Evolutionary conservation across 2,329 filamentous ascomycete genomes (phyloP).

Genomic region (Xylaria sp.): DNA sequence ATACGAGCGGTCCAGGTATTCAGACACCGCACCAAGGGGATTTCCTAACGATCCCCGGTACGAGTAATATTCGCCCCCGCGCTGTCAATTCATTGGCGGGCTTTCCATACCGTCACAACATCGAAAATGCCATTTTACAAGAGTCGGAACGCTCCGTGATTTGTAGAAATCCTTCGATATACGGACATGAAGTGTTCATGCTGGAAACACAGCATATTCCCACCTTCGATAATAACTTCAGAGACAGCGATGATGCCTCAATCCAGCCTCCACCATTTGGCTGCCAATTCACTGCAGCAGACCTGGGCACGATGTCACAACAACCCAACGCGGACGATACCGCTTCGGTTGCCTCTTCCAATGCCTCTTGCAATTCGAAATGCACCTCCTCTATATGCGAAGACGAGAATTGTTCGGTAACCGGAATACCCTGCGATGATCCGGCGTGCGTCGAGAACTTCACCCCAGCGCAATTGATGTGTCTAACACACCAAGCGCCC

Average conservation of each 20-base stretch:
- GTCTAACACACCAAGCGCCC: conserved; percentile 1
- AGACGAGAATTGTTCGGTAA: conserved; percentile 44
- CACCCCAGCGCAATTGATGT: conserved; percentile 16
- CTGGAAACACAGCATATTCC: conserved; percentile 1
- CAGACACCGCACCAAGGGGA: conserved; percentile 31
- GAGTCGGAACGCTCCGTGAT: conserved; percentile 2
- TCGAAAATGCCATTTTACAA: conserved; percentile 19
- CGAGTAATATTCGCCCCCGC: conserved; percentile 8
- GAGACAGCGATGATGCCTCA: conserved; percentile 14
- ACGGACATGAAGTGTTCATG: neutral
- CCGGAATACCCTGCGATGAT: conserved; percentile 45
- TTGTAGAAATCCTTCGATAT: conserved; percentile 1
- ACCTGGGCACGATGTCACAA: conserved; percentile 33
- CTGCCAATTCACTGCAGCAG: conserved; percentile 36
- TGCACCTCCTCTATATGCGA: conserved; percentile 46
- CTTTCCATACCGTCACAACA: conserved; percentile 30
- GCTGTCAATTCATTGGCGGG: neutral
- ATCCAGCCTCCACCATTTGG: conserved; percentile 18
- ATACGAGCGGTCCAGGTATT: conserved; percentile 24
- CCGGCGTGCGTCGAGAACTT: conserved; percentile 41
- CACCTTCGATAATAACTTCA: conserved; percentile 14
- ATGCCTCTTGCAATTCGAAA: conserved; percentile 36
- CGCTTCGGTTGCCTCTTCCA: conserved; percentile 40
- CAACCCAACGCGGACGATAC: conserved; percentile 37
- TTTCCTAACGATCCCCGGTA: conserved; percentile 17